Evolutionary conservation across 2,329 filamentous ascomycete genomes (phyloP), one percentile per base, ranked within the genome.

Genomic region (Xylariomycetidae sp.): DNA sequence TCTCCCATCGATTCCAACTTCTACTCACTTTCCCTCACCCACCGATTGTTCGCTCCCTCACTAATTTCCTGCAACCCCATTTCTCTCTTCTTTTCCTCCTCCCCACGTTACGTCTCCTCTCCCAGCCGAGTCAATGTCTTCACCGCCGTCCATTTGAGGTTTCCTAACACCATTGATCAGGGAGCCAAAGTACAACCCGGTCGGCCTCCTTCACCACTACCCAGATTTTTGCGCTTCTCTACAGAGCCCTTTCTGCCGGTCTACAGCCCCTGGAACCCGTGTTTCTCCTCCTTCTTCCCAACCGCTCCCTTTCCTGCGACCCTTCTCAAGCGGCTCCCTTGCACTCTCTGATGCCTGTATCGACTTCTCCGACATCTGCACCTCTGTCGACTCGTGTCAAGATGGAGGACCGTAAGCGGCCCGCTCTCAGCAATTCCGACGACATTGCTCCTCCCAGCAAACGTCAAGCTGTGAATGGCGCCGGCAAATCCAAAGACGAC

Each of bases 321-420:
- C 54, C 57, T 62, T 54, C 62, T 61, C 65, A 63, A 56, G 60
- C 56, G 55, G 56, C 62, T 54, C 62, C 61, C 65, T 64, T n/a
- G n/a, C n/a, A n/a, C 67, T 69, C 74, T 82, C 85, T 88, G 76
- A 94, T 94, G 87, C 82, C 82, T 82, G 77, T 85, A 77, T 80
- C 85, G 69, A 83, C 85, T 68, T 75, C 78, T 51, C 73, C 74
- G 61, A 76, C 80, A 66, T 73, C 82, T 64, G 64, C 67, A 59
- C 74, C 82, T 73, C 79, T 85, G 72, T 83, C 87, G 70, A 81
- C 81, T 75, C 74, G 86, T 68, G 72, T 80, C 72, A 95, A 92
- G 78, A 98, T 97, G 90, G 92, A 98, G 77, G 92, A 97, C 73
- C 88, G 92, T 78, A 98, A 98, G 78, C 82, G 92, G 78, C 85